These are phyloP conservation scores for Prunus padus DNA, from an alignment of 306 rosid genomes.

Conservation along the genomic window DNA sequence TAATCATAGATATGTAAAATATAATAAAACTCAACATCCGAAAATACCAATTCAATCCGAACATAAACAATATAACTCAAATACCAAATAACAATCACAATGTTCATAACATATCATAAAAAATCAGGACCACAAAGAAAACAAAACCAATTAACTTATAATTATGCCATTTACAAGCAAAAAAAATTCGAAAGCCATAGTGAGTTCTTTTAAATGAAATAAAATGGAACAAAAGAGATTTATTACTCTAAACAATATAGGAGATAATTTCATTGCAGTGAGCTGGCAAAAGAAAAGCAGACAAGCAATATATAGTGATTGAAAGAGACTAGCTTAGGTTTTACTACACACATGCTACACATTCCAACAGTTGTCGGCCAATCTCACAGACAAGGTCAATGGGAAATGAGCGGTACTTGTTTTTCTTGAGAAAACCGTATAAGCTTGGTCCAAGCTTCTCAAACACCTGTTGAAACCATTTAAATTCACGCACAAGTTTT, in stretches of 20 bases:
- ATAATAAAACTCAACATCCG: no score
- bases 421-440: constrained; percentile 99
- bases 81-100: no score
- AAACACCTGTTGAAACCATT: constrained; percentile 99
- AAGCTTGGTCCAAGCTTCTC: constrained; percentile 99
- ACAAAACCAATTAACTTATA: neutral
- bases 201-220: neutral
- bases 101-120: neutral
- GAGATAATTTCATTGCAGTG: neutral
- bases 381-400: constrained; percentile 99
- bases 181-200: neutral
- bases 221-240: neutral
- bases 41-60: no score
- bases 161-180: neutral
- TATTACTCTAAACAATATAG: no score
- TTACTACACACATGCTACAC: constrained; percentile 99
- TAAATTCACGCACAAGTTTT: constrained; percentile 71
- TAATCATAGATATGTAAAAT: no score
- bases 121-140: neutral
- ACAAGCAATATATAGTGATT: neutral
- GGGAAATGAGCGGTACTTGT: constrained; percentile 99
- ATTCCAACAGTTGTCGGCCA: constrained; percentile 99
- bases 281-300: neutral
- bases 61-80: no score
- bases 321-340: constrained; percentile 46